These are phyloP conservation scores for Setaria viridis DNA, from an alignment of 202 grass and related monocot species.

Conservation along the genomic window DNA sequence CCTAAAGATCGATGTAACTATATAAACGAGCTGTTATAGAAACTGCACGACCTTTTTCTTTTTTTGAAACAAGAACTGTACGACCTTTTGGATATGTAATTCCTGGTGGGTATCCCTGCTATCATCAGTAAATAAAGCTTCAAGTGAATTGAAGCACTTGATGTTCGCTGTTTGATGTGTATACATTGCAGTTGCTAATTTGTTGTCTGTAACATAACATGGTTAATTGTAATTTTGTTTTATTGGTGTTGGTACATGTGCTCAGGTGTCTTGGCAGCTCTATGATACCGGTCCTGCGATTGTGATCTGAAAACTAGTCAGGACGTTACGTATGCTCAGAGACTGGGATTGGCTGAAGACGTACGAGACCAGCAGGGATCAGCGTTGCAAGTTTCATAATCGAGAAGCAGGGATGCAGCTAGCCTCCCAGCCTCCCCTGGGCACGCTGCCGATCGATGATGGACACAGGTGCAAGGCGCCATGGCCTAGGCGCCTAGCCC, in stretches of 20 bases:
- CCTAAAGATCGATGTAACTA: conserved; percentile 14
- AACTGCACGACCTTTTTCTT: not conserved
- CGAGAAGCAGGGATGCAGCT: too few species aligned
- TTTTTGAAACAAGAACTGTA: not conserved
- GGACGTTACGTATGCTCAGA: too few species aligned
- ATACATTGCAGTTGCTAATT: not conserved
- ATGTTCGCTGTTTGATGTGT: not conserved
- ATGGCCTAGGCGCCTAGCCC: too few species aligned
- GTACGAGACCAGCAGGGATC: too few species aligned
- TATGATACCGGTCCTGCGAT: too few species aligned
- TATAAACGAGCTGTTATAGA: not conserved
- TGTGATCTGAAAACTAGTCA: too few species aligned
- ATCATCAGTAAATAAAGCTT: conserved; percentile 12
- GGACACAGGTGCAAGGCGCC: too few species aligned
- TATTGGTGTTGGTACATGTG: not conserved
- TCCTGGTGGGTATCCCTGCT: not conserved
- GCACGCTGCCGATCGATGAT: too few species aligned
- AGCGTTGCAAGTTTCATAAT: too few species aligned
- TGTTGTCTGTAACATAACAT: not conserved
- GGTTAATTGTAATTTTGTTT: not conserved
- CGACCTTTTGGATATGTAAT: not conserved
- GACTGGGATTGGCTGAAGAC: too few species aligned
- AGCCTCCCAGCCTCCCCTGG: too few species aligned
- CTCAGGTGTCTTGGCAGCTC: not conserved
- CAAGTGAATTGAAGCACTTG: not conserved